Percentiles rank a stretch among this genome's conserved stretches.
Evolutionary conservation across 306 rosid genomes (phyloP).

Genomic region (Rosa lucieae): DNA sequence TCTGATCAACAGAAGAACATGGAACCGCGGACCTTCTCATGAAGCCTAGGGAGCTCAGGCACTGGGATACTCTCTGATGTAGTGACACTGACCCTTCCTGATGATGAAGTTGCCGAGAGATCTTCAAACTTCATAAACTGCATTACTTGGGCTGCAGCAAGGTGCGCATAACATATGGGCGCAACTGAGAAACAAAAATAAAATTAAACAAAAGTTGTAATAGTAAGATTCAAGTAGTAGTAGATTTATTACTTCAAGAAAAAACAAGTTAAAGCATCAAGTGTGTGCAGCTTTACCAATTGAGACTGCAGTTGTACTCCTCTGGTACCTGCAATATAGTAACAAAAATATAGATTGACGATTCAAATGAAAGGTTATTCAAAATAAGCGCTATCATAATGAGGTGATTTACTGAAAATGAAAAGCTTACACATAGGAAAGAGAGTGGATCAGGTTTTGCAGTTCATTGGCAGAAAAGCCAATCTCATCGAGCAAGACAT

Average conservation of each 20-base stretch:
- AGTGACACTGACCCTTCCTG: conserved; percentile 23
- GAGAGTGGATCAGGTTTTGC: conserved; percentile 71
- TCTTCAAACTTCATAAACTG: conserved; percentile 67
- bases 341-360: neutral
- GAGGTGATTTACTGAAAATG: neutral
- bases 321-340: conserved; percentile 65
- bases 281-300: conserved; percentile 44
- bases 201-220: neutral
- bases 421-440: conserved; percentile 73
- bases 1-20: conserved; percentile 85
- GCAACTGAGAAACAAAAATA: conserved; percentile 46
- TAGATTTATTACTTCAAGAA: neutral
- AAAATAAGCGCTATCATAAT: too few species aligned
- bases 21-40: conserved; percentile 39
- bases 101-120: conserved; percentile 51
- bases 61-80: conserved; percentile 40
- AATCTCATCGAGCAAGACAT: conserved; percentile 83
- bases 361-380: neutral
- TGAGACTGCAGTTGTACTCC: conserved; percentile 75
- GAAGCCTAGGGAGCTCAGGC: conserved; percentile 74
- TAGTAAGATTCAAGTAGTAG: neutral
- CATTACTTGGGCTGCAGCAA: conserved; percentile 75
- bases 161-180: conserved; percentile 86
- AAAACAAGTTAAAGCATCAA: neutral
- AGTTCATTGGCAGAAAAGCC: conserved; percentile 79